A percentile compares a stretch with the other conserved stretches of the same genome.
phyloP scores from a whole-genome alignment of 129 eudicot genomes.

The Daucus carota region DH1_v3.0 NC_030384.2:29025501-29026000 shows the following conservation, averaged over 20 bases:
- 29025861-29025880: constrained; percentile 41
- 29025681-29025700: constrained; percentile 79
- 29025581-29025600: constrained; percentile 67
- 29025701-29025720: constrained; percentile 56
- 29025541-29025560: constrained; percentile 45
- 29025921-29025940: constrained; percentile 71
- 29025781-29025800: constrained; percentile 88
- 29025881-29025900: constrained; percentile 59
- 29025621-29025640: constrained; percentile 62
- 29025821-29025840: constrained; percentile 81
- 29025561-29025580: constrained; percentile 32
- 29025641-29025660: constrained; percentile 76
- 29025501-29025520: constrained; percentile 71
- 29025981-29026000: constrained; percentile 73
- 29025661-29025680: constrained; percentile 85
- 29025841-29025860: constrained; percentile 63
- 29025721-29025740: constrained; percentile 62
- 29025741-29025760: constrained; percentile 40
- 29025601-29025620: constrained; percentile 71
- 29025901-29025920: constrained; percentile 58
- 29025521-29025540: constrained; percentile 25
- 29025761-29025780: constrained; percentile 82
- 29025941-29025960: constrained; percentile 51
- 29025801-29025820: constrained; percentile 93
- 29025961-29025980: constrained; percentile 60